Evolutionary conservation across 2,329 filamentous ascomycete genomes (phyloP).

Genomic region (Hortaea sp.): DNA sequence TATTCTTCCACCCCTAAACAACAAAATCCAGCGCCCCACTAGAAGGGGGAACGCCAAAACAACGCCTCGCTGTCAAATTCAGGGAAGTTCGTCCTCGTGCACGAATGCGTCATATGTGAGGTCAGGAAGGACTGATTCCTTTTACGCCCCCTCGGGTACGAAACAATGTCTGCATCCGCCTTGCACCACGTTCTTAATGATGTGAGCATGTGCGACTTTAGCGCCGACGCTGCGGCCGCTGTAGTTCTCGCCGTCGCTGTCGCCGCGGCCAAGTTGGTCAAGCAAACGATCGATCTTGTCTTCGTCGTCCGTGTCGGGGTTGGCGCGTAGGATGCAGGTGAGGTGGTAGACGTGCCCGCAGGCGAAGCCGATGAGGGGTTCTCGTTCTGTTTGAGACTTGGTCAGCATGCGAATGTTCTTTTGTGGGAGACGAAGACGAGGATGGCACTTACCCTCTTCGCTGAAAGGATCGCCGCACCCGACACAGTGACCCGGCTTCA

Average conservation of each 20-base stretch:
- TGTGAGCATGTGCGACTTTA: slow-evolving; percentile 77
- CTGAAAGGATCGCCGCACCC: slow-evolving; percentile 28
- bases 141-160: slow-evolving; percentile 5
- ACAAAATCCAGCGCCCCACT: no score
- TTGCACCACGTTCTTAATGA: slow-evolving; percentile 59
- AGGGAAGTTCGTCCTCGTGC: no score
- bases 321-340: slow-evolving; percentile 51
- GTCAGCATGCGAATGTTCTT: no score
- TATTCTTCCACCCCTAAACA: no score
- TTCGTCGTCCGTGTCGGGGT: slow-evolving; percentile 29
- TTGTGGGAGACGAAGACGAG: no score
- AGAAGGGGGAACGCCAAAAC: no score
- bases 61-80: no score
- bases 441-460: slow-evolving; percentile 24
- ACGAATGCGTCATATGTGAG: no score
- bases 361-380: slow-evolving; percentile 68
- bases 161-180: slow-evolving; percentile 17
- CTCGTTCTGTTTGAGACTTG: slow-evolving; percentile 39
- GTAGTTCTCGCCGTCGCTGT: slow-evolving; percentile 28
- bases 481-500: slow-evolving; percentile 29
- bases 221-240: slow-evolving; percentile 59
- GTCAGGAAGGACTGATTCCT: no score
- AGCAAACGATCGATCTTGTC: slow-evolving; percentile 18
- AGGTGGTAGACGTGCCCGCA: slow-evolving; percentile 78
- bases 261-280: slow-evolving; percentile 31